Conservation (phyloP, 2,329 filamentous ascomycete genomes). For the Myriosclerotinia duriaeana region DNA sequence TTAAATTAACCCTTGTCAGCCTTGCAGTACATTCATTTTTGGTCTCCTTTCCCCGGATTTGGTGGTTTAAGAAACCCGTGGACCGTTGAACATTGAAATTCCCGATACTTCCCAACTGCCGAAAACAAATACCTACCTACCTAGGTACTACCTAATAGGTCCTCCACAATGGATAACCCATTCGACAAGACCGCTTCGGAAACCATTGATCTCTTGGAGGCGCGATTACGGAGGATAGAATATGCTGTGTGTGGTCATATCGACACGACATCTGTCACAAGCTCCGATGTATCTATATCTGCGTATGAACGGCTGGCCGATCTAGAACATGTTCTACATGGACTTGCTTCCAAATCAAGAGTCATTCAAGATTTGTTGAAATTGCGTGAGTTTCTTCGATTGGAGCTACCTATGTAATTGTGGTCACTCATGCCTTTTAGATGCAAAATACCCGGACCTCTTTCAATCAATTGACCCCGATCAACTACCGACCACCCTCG, state of each 20-base stretch:
- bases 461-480: slow-evolving; percentile 37
- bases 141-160: no score
- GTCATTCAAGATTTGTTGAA: slow-evolving; percentile 40
- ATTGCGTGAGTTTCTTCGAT: slow-evolving; percentile 33
- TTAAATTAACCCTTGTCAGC: slow-evolving; percentile 9
- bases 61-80: background rate
- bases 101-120: background rate
- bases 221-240: slow-evolving; percentile 38
- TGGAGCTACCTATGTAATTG: background rate
- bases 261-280: slow-evolving; percentile 22
- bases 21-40: slow-evolving; percentile 2
- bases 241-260: slow-evolving; percentile 35
- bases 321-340: slow-evolving; percentile 34
- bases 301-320: slow-evolving; percentile 28
- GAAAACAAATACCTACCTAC: background rate
- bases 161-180: slow-evolving; percentile 34
- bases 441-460: slow-evolving; percentile 40
- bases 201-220: slow-evolving; percentile 40
- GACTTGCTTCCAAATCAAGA: slow-evolving; percentile 38
- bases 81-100: background rate
- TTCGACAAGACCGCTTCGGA: slow-evolving; percentile 39
- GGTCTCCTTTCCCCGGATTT: slow-evolving; percentile 18
- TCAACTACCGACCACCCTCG: slow-evolving; percentile 36
- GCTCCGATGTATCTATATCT: slow-evolving; percentile 24
- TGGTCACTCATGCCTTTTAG: slow-evolving; percentile 30